phyloP scores from a whole-genome alignment of 805 yeast species.

The Myxozyma mucilagina region DNA sequence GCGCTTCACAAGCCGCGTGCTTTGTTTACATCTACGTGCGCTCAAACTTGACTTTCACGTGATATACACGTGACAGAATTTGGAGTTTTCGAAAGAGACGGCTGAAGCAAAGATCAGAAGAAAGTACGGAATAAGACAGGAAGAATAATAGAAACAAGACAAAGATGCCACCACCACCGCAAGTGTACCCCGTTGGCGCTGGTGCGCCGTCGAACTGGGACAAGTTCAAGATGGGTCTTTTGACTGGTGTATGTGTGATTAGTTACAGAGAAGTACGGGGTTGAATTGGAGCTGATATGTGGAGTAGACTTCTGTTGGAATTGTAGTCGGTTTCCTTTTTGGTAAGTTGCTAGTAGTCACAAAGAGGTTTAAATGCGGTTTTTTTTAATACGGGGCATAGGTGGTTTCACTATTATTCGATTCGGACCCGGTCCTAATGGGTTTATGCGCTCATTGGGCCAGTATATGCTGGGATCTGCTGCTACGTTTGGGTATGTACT shows the following conservation, averaged over 20 bases:
- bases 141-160: neutral
- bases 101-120: no score
- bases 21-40: neutral
- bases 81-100: no score
- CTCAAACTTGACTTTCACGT: neutral
- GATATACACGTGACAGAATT: no score
- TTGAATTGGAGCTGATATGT: neutral
- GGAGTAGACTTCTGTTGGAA: slow-evolving; percentile 69
- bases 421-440: slow-evolving; percentile 99
- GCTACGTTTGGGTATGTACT: slow-evolving; percentile 76
- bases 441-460: slow-evolving; percentile 92
- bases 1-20: neutral
- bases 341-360: slow-evolving; percentile 47
- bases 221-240: slow-evolving; percentile 96
- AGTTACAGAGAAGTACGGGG: neutral
- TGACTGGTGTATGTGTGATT: slow-evolving; percentile 73
- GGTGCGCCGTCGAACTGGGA: slow-evolving; percentile 78
- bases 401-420: slow-evolving; percentile 80
- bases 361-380: neutral
- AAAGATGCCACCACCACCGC: slow-evolving; percentile 38
- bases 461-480: slow-evolving; percentile 93
- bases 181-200: slow-evolving; percentile 34
- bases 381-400: slow-evolving; percentile 15
- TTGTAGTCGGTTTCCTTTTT: slow-evolving; percentile 89
- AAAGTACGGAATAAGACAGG: neutral